Conservation (phyloP, 2,329 filamentous ascomycete genomes). For the Aspergillus aculeatinus region DNA sequence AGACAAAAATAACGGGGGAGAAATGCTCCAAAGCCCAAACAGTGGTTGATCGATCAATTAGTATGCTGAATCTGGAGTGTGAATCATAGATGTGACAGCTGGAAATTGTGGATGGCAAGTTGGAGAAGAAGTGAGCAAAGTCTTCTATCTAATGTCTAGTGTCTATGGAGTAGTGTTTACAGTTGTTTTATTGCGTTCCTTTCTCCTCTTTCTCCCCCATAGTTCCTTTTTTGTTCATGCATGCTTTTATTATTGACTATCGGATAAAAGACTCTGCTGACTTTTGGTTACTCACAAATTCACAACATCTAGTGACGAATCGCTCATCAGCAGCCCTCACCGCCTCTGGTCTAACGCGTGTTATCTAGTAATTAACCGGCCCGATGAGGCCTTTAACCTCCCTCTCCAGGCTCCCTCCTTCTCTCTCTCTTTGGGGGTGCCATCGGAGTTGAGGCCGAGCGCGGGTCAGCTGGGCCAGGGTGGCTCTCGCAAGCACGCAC, state of each 20-base stretch:
- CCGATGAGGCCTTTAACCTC: slow-evolving; percentile 4
- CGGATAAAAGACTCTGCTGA: slow-evolving; percentile 10
- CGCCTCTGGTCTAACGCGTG: slow-evolving; percentile 8
- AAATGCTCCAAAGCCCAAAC: background rate
- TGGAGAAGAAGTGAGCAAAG: background rate
- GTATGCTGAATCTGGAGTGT: slow-evolving; percentile 3
- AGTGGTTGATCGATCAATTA: slow-evolving; percentile 14
- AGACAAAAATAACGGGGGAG: slow-evolving; percentile 18
- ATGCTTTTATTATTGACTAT: slow-evolving; percentile 2
- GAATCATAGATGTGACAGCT: slow-evolving; percentile 5
- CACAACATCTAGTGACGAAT: background rate
- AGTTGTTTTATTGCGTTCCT: slow-evolving; percentile 1
- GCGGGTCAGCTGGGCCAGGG: background rate
- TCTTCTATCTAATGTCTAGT: background rate
- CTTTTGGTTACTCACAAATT: background rate
- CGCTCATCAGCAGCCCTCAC: slow-evolving; percentile 6
- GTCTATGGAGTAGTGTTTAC: slow-evolving; percentile 5
- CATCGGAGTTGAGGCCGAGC: slow-evolving; percentile 4
- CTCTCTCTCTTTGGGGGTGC: background rate
- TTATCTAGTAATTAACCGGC: slow-evolving; percentile 5
- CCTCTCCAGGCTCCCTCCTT: too few species aligned
- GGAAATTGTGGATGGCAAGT: background rate
- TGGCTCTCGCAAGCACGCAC: background rate
- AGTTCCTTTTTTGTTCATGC: background rate
- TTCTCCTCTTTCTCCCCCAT: background rate